These are phyloP conservation scores for Macrophomina pseudophaseolina DNA, from an alignment of 2,329 filamentous ascomycete genomes.

Conservation along the genomic window DNA sequence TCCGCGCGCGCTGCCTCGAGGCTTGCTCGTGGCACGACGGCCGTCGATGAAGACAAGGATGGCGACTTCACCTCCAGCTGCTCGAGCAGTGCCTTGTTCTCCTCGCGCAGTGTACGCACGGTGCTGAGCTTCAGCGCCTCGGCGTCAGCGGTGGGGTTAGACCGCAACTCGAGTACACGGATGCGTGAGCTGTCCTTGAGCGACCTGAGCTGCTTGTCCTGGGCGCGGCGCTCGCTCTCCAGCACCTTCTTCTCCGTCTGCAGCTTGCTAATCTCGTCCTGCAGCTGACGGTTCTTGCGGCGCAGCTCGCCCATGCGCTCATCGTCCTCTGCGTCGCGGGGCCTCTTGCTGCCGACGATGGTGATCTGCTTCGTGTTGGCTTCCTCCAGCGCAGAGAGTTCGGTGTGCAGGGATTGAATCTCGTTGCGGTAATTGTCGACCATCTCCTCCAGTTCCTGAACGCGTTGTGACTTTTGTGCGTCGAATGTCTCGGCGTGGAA, in stretches of 20 bases:
- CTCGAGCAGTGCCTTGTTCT: conserved; percentile 81
- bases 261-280: conserved; percentile 73
- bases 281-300: conserved; percentile 86
- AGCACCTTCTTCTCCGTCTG: conserved; percentile 74
- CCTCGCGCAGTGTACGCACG: conserved; percentile 75
- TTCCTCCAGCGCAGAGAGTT: conserved; percentile 70
- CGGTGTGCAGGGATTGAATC: conserved; percentile 72
- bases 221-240: conserved; percentile 75
- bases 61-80: conserved; percentile 63
- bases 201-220: conserved; percentile 72
- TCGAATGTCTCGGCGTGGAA: conserved; percentile 83
- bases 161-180: conserved; percentile 81
- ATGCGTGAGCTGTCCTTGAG: conserved; percentile 73
- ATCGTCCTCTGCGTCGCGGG: conserved; percentile 60
- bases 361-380: conserved; percentile 43
- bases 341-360: conserved; percentile 65
- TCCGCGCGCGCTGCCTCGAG: conserved; percentile 78
- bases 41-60: conserved; percentile 33
- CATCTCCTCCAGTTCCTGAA: conserved; percentile 82
- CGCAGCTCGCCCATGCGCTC: conserved; percentile 80
- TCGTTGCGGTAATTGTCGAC: conserved; percentile 87
- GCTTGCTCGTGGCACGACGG: conserved; percentile 76
- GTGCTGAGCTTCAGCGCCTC: conserved; percentile 85
- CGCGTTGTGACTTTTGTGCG: conserved; percentile 72
- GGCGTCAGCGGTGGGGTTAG: conserved; percentile 87